These are phyloP conservation scores for Gorgonomyces haynaldii DNA, from an alignment of 192 early-diverging fungal genomes.

Conservation along the genomic window DNA sequence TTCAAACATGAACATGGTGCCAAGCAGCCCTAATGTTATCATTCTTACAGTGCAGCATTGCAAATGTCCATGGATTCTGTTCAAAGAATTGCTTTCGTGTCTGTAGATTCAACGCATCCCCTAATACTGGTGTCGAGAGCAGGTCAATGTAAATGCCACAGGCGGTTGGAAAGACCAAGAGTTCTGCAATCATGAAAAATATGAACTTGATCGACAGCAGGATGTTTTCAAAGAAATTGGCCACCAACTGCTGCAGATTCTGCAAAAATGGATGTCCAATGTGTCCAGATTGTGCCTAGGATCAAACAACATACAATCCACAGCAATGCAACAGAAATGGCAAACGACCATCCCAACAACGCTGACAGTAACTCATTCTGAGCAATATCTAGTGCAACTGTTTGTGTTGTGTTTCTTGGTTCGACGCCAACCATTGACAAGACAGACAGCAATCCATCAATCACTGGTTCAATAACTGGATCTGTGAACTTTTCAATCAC, in stretches of 20 bases:
- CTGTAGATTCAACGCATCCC: constrained; percentile 38
- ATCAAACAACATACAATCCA: background rate
- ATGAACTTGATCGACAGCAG: constrained; percentile 30
- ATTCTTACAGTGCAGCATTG: constrained; percentile 59
- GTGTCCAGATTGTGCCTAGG: background rate
- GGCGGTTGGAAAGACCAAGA: constrained; percentile 72
- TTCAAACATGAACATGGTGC: constrained; percentile 88
- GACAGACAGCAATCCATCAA: constrained; percentile 31
- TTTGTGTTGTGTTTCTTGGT: background rate
- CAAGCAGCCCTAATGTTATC: constrained; percentile 53
- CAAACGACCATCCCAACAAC: background rate
- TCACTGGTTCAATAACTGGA: constrained; percentile 54
- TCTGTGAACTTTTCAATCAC: constrained; percentile 50
- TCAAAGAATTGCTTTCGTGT: constrained; percentile 49
- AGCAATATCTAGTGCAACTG: background rate
- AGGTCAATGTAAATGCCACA: constrained; percentile 82
- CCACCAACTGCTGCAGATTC: background rate
- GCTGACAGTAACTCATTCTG: background rate
- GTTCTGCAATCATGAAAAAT: constrained; percentile 80
- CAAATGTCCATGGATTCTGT: constrained; percentile 49
- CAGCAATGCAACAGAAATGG: background rate
- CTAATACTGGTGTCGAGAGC: constrained; percentile 67
- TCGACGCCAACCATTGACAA: constrained; percentile 14
- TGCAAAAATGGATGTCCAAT: background rate
- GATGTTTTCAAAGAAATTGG: background rate